Evolutionary conservation across 495 filamentous ascomycete genomes (phyloP).

Genomic region (Penicillium paxilli): DNA sequence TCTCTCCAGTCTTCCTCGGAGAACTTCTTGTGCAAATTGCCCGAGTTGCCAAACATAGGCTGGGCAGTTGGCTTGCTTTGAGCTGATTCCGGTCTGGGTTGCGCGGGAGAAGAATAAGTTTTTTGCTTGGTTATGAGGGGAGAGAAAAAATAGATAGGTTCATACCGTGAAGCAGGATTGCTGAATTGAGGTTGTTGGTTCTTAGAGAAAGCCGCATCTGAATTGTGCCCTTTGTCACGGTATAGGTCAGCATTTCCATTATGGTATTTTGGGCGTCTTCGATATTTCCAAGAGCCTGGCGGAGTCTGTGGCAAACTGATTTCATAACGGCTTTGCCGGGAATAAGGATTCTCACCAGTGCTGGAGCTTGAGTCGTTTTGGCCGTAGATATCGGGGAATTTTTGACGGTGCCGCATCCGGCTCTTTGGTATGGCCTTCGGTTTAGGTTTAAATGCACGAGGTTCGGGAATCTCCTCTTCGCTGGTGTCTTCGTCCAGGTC

Average conservation of each 20-base stretch:
- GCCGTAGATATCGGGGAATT: constrained; percentile 32
- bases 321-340: constrained; percentile 1
- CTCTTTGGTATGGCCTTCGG: constrained; percentile 48
- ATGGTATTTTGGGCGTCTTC: constrained; percentile 8
- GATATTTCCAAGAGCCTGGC: constrained; percentile 10
- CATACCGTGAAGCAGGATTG: constrained; percentile 24
- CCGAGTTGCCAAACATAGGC: constrained; percentile 51
- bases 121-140: neutral
- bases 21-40: constrained; percentile 77
- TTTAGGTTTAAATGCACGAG: constrained; percentile 21
- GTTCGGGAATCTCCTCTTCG: constrained; percentile 18
- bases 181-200: constrained; percentile 11
- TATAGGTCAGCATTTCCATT: constrained; percentile 28
- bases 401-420: constrained; percentile 37
- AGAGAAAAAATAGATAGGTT: neutral
- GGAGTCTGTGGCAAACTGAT: constrained; percentile 8
- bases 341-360: constrained; percentile 33
- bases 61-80: constrained; percentile 1
- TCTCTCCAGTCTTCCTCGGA: constrained; percentile 60
- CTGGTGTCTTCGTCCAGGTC: constrained; percentile 24
- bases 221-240: constrained; percentile 36
- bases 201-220: constrained; percentile 34
- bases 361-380: constrained; percentile 21
- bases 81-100: constrained; percentile 6
- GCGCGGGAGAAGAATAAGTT: neutral